Base-by-base conservation (phyloP, 345 rosid species). In the Microthlaspi erraticum region DNA sequence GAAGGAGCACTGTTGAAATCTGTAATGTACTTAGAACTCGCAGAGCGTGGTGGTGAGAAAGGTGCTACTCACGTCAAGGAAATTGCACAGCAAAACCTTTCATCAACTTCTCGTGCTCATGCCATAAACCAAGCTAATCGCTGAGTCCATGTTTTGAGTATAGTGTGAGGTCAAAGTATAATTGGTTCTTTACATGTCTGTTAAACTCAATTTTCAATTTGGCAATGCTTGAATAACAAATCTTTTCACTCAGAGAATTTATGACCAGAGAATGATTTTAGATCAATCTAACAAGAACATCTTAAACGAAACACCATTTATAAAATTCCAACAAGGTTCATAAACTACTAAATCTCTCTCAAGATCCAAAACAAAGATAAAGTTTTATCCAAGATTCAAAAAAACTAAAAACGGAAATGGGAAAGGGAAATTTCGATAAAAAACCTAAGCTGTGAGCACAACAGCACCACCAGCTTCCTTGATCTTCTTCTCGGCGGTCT, bases 401-500 rank as follows among this genome's bases (percentile, higher is more conserved):
- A 14, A 42, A 14, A 14, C 2, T 0, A 23, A 17, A 23, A n/a
- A 12, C 8, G 58, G 34, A 58, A 7, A 11, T n/a, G 3, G 9
- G 9, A 5, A 12, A 58, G 23, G 8, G 18, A 56, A 29, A 46
- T 13, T 36, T 53, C 33, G 52, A 56, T 72, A 66, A 23, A 66
- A 23, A 70, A 59, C 80, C 83, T 85, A 85, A 34, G 96, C 93
- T 6, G 89, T 83, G 45, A 90, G 93, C n/a, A 84, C 79, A 26
- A 90, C 87, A 6, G 93, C 93, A 20, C 96, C 93, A 51, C 93
- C 96, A 64, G 85, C 84, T 53, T 86, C 93, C 81, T 90, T 86
- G 10, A 90, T 90, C 86, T 90, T 90, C 84, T 82, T 86, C 82
- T 90, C 93, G 1, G 93, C 96, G 34, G 68, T 81, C 85, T 90